Conservation (phyloP, 352 stramenopile species). For the Globisporangium barbulae region DNA sequence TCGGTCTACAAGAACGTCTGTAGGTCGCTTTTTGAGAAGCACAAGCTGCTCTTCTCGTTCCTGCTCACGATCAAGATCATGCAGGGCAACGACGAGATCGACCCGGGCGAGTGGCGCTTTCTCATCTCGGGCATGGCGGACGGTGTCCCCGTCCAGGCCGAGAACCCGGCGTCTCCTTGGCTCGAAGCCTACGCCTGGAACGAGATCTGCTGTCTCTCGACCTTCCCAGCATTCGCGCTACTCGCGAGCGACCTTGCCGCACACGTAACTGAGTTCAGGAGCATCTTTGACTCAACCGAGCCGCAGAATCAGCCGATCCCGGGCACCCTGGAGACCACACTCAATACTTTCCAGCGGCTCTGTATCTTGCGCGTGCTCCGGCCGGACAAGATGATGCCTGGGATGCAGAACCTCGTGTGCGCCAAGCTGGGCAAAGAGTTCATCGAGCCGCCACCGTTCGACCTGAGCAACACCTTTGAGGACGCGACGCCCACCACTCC, state of each 20-base stretch:
- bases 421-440: constrained; percentile 85
- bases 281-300: constrained; percentile 82
- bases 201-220: constrained; percentile 73
- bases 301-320: constrained; percentile 77
- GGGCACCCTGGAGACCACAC: constrained; percentile 40
- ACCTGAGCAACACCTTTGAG: constrained; percentile 88
- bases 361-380: constrained; percentile 78
- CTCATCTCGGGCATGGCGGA: constrained; percentile 82
- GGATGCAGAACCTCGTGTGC: constrained; percentile 89
- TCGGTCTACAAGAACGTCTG: constrained; percentile 95
- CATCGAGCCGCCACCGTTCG: constrained; percentile 90
- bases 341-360: constrained; percentile 84
- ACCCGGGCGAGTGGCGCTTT: constrained; percentile 89
- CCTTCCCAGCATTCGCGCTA: constrained; percentile 58
- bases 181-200: constrained; percentile 77
- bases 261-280: constrained; percentile 49
- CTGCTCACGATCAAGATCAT: constrained; percentile 88
- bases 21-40: constrained; percentile 91
- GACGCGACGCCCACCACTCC: constrained; percentile 89
- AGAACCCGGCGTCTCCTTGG: constrained; percentile 57
- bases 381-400: constrained; percentile 83
- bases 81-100: constrained; percentile 76
- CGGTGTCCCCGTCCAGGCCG: constrained; percentile 30
- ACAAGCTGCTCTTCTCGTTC: constrained; percentile 94
- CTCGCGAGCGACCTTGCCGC: constrained; percentile 47